phyloP scores from a whole-genome alignment of 495 filamentous ascomycete species.

The Talaromyces borbonicus region DNA sequence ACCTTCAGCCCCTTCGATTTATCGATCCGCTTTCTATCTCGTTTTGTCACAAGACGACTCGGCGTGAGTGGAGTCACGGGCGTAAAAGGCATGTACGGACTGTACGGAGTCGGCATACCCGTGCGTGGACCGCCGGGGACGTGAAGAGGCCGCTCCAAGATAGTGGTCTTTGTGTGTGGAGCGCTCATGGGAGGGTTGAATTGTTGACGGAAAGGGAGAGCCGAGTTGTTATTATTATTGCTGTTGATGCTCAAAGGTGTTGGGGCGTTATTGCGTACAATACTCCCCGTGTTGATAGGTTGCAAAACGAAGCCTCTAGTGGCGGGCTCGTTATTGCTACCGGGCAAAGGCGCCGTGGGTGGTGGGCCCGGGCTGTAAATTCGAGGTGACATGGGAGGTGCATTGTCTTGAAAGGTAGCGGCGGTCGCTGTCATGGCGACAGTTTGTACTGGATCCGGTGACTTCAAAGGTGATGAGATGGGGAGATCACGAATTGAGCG shows the following conservation, averaged over 20 bases:
- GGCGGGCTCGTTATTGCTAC: slow-evolving; percentile 11
- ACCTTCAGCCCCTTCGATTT: slow-evolving; percentile 30
- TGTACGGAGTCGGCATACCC: slow-evolving; percentile 72
- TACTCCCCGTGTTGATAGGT: slow-evolving; percentile 10
- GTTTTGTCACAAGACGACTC: slow-evolving; percentile 58
- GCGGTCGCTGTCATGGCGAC: slow-evolving; percentile 4
- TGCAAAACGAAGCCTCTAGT: slow-evolving; percentile 10
- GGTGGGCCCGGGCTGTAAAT: slow-evolving; percentile 49
- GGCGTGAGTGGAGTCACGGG: slow-evolving; percentile 85
- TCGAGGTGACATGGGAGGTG: slow-evolving; percentile 45
- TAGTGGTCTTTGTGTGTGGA: slow-evolving; percentile 65
- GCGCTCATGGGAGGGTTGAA: slow-evolving; percentile 40
- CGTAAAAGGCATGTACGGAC: slow-evolving; percentile 84
- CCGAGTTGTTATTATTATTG: slow-evolving; percentile 12
- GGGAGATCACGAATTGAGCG: slow-evolving; percentile 43
- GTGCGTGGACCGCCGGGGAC: slow-evolving; percentile 54
- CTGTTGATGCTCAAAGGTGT: slow-evolving; percentile 29
- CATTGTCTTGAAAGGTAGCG: slow-evolving; percentile 35
- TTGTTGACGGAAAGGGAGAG: slow-evolving; percentile 18
- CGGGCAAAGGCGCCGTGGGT: slow-evolving; percentile 28
- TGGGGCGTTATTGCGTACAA: slow-evolving; percentile 18
- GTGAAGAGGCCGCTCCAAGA: slow-evolving; percentile 56
- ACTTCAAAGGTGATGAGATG: slow-evolving; percentile 49
- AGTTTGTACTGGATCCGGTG: slow-evolving; percentile 31
- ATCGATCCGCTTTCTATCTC: slow-evolving; percentile 54